phyloP scores from a whole-genome alignment of 345 rosid genomes.

The Murraya paniculata region DNA sequence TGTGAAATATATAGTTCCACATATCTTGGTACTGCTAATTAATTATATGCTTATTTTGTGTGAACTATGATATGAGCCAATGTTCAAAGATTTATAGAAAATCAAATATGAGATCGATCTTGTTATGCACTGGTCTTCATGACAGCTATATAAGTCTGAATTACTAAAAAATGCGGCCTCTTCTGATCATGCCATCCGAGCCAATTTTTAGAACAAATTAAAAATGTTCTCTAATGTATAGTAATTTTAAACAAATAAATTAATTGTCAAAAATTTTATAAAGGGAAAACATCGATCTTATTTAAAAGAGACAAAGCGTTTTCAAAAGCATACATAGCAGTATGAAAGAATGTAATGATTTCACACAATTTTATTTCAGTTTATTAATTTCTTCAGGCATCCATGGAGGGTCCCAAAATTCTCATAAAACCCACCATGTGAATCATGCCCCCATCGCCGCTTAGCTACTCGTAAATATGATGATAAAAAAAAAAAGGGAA shows the following conservation, averaged over 20 bases:
- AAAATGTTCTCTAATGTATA: not conserved
- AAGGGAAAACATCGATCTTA: not conserved
- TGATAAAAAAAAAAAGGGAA: not conserved
- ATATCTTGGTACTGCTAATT: not conserved
- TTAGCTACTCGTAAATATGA: not conserved
- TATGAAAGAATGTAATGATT: not conserved
- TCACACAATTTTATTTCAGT: conserved; percentile 10
- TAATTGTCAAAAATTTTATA: not conserved
- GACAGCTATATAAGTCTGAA: not conserved
- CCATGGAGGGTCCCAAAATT: conserved; percentile 23
- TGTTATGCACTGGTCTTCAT: not conserved
- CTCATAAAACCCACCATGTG: conserved; percentile 15
- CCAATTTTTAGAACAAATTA: not conserved
- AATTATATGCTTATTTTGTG: not conserved
- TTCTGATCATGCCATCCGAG: not conserved
- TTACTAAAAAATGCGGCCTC: not conserved
- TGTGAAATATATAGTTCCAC: not conserved
- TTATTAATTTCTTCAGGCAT: conserved; percentile 5
- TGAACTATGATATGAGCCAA: not conserved
- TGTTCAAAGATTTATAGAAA: not conserved
- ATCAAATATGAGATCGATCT: not conserved
- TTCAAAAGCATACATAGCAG: not conserved
- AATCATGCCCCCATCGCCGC: conserved; percentile 10
- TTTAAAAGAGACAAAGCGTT: not conserved
- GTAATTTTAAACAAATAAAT: not conserved